These are phyloP conservation scores for Symmetrospora coprosmae DNA, from an alignment of 768 basidiomycete species.

Conservation along the genomic window DNA sequence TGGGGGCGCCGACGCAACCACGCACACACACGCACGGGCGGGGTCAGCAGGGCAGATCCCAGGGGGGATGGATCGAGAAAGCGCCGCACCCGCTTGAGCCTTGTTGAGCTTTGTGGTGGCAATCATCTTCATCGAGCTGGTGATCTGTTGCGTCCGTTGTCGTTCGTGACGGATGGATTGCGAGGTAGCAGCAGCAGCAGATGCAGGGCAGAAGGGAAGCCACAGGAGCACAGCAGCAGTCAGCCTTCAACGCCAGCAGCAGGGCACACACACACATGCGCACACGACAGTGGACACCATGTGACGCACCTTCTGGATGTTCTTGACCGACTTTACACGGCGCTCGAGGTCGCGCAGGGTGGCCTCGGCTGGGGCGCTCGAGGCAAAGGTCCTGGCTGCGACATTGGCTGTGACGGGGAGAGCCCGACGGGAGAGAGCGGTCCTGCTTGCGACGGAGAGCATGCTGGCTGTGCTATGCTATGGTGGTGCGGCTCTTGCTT, in stretches of 20 bases:
- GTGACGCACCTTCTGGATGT: constrained; percentile 60
- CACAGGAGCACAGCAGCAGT: background rate
- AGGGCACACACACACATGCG: background rate
- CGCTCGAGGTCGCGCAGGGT: constrained; percentile 95
- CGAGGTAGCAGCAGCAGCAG: background rate
- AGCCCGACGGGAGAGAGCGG: background rate
- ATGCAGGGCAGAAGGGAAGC: background rate
- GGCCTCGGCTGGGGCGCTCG: no score
- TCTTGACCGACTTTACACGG: constrained; percentile 55
- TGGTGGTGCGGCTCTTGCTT: no score
- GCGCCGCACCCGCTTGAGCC: constrained; percentile 52
- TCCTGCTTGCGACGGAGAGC: background rate
- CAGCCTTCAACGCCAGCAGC: background rate
- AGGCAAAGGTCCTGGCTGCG: background rate
- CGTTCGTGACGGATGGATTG: no score
- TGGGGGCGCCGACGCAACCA: no score
- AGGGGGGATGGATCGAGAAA: background rate
- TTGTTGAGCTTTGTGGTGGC: constrained; percentile 92
- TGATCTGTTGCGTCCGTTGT: constrained; percentile 80
- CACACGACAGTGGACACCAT: background rate
- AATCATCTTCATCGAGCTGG: constrained; percentile 98
- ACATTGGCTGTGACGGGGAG: no score
- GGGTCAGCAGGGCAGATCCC: background rate
- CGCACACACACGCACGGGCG: no score
- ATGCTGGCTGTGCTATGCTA: background rate